Evolutionary conservation across 2,329 filamentous ascomycete genomes (phyloP).

Genomic region (Curvularia verruculosa): DNA sequence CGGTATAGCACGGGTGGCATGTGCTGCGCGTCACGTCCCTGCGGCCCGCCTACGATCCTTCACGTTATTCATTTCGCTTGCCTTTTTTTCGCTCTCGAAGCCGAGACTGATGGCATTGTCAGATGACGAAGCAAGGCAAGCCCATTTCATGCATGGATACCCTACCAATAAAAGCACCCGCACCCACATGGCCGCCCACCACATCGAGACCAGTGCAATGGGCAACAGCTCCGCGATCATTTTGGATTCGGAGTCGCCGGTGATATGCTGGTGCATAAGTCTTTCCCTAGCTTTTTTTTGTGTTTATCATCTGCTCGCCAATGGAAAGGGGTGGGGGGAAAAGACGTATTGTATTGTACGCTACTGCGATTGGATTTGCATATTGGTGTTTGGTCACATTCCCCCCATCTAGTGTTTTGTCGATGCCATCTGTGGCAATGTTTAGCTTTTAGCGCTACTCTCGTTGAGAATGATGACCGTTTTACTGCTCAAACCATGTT

Average conservation of each 20-base stretch:
- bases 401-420: neutral
- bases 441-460: neutral
- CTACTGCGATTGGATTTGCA: conserved; percentile 12
- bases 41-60: conserved; percentile 29
- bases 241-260: conserved; percentile 17
- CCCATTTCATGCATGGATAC: conserved; percentile 44
- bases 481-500: neutral
- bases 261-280: conserved; percentile 7
- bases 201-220: conserved; percentile 4
- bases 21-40: conserved; percentile 27
- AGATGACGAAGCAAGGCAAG: conserved; percentile 30
- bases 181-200: conserved; percentile 19
- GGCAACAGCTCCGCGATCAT: conserved; percentile 3
- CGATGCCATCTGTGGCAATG: neutral
- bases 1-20: conserved; percentile 34
- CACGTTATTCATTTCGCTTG: conserved; percentile 26
- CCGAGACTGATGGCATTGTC: conserved; percentile 20
- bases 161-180: conserved; percentile 33
- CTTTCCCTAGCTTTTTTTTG: conserved; percentile 2
- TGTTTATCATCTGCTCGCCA: conserved; percentile 3
- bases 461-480: neutral
- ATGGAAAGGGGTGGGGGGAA: neutral
- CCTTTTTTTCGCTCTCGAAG: conserved; percentile 10
- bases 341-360: neutral
- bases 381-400: conserved; percentile 4